These are phyloP conservation scores for Pseudozyma hubeiensis DNA, from an alignment of 1,284 basidiomycete species.

Conservation along the genomic window DNA sequence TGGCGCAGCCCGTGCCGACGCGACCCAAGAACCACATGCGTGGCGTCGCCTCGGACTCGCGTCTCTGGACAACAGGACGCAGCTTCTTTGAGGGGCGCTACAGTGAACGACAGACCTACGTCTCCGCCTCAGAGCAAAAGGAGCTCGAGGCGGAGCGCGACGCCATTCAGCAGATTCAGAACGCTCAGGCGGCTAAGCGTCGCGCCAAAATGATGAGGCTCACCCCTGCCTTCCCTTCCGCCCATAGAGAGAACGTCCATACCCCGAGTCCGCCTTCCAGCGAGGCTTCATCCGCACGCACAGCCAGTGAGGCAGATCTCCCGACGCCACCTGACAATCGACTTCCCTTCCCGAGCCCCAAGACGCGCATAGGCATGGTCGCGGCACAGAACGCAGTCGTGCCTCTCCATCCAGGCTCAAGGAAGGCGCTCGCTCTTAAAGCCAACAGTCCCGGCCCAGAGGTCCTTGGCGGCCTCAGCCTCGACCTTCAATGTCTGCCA, in stretches of 20 bases:
- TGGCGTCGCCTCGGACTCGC: conserved; percentile 43
- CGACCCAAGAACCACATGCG: conserved; percentile 51
- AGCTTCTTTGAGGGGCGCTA: conserved; percentile 39
- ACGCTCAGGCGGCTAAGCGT: conserved; percentile 51
- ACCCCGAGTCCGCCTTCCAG: conserved; percentile 48
- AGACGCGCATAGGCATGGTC: conserved; percentile 22
- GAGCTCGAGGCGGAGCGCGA: conserved; percentile 40
- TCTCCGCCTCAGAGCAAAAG: conserved; percentile 30
- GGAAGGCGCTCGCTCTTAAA: conserved; percentile 56
- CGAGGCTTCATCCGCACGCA: conserved; percentile 34
- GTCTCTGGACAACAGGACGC: conserved; percentile 35
- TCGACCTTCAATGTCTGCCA: conserved; percentile 59
- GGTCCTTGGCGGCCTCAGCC: conserved; percentile 53
- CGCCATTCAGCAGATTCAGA: conserved; percentile 42
- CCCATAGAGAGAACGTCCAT: conserved; percentile 18
- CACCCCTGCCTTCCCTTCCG: conserved; percentile 48
- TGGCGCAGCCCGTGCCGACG: conserved; percentile 29
- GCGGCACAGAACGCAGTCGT: conserved; percentile 12
- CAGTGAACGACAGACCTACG: conserved; percentile 34
- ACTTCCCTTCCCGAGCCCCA: conserved; percentile 45
- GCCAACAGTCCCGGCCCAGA: conserved; percentile 51
- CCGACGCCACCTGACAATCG: conserved; percentile 31
- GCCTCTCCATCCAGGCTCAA: conserved; percentile 50
- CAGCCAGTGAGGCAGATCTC: conserved; percentile 37
- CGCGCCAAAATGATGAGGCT: conserved; percentile 57